Evolutionary conservation across 352 stramenopile genomes (phyloP), one percentile per base, ranked within the genome.

Genomic region (Phytophthora agathidicida): DNA sequence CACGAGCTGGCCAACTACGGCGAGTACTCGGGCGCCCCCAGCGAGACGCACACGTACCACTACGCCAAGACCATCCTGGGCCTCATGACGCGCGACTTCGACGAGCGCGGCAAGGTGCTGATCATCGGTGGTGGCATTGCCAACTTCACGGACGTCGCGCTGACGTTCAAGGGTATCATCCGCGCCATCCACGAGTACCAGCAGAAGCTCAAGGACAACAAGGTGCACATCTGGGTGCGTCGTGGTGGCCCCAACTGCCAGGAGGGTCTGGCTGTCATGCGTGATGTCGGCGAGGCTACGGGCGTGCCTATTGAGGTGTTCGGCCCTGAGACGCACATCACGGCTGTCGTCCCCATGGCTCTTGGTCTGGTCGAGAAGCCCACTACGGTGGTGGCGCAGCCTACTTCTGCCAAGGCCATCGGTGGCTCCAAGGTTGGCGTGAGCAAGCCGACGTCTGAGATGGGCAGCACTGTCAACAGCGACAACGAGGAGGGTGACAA

Each of bases 91-190:
- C 85, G 87, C 58, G 80, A 96, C 52, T 86, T 89, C 42, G 83
- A 98, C 71, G 79, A 93, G 24, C 78, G 84, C 27, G 83, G 83
- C 36, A 99, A 99, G 80, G 92, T 99, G 43, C 81, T 99, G 35
- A 98, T 99, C 65, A 98, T 99, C 60, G 96, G 96, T 44, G 96
- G 96, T 59, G 94, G 95, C 39, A 99, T 99, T 80, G 96, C 96
- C 59, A 99, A 99, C 77, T 99, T 99, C 73, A 99, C 96, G 31
- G 96, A 99, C 68, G 94, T 99, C 7, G 96, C 96, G 10, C 86
- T 96, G 68, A 99, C 96, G 9, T 99, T 99, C 74, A 97, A 97
- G 69, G 96, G 96, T 37, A 98, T 99, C 60, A 98, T 99, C 50
- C 94, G 93, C 27, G 96, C 96, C 20, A 91, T 99, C 30, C 80